Base-by-base conservation (phyloP, 2,329 filamentous ascomycete genomes). In the Apiospora aurea region DNA sequence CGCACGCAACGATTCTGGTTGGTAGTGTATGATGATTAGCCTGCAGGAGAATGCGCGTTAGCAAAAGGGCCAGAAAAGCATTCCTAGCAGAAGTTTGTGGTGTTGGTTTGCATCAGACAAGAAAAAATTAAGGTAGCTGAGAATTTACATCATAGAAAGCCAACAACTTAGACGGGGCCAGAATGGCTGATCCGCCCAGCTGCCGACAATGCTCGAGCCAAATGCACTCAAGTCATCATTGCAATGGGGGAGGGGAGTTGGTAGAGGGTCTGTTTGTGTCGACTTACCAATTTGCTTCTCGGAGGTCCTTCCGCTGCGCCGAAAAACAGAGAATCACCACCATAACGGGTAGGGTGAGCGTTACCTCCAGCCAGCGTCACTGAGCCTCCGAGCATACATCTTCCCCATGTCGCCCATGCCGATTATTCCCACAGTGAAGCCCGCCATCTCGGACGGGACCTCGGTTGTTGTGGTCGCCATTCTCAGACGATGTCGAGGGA, bases 201-300 rank as follows among this genome's bases (percentile, higher is more conserved):
- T 84, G 85, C 87, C 86, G 84, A 87, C 91, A 90, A 95, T 97
- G 89, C 96, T 98, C 96, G 94, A 98, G 96, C 96, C 96, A 98
- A 98, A 98, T 98, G 96, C 96, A 95, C 96, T 98, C 96, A 96
- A 94, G 96, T 98, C 96, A 98, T 98, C 96, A 97, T 95, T 82
- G 82, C 82, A 82, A 79, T 75, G 83, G 47, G 69, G 70, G 41
- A 26, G 69, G 29, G 26, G 46, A 71, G 68, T 29, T 29, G 26
- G 72, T 44, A 71, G 74, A 72, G 51, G 68, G 73, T 64, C 6
- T 5, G 1, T 38, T 5, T 69, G 38, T 38, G 70, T 68, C 13
- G 57, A 80, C 84, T 83, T 82, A 86, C 84, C 81, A 81, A 78
- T 75, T 72, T 26, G 67, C 43, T 24, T 74, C 57, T 41, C 67